Evolutionary conservation across 2,329 filamentous ascomycete species (phyloP), one percentile per base, ranked within the genome.

Genomic region (Coleophoma eucalyptorum): DNA sequence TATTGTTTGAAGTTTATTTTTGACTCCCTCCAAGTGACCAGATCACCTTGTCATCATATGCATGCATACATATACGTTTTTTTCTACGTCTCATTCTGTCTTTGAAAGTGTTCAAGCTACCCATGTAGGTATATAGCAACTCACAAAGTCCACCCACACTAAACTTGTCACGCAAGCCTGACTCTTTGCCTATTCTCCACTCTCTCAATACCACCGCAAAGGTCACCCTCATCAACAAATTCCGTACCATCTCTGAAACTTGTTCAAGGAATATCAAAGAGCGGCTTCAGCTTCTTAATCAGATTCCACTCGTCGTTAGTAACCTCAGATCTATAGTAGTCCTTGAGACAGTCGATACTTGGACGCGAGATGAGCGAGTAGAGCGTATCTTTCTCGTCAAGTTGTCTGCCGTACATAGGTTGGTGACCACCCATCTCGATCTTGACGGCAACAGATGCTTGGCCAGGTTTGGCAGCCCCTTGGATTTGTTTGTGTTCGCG

Each of bases 391-490:
- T 84, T 83, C 69, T 99, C 93, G 70, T 99, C 94, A 46, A 99
- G 81, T 57, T 99, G 94, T 54, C 94, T 88, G 52, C 94, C 94
- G 67, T 99, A 99, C 52, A 87, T 83, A 15, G 94, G 95, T 75
- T 99, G 94, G 68, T 93, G 90, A 52, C 86, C 74, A 49, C 91
- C 93, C 82, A 86, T 86, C 74, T 99, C 95, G 63, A 99, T 95
- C 79, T 99, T 99, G 76, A 99, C 79, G 18, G 94, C 94, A 10
- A 99, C 95, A 1, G 91, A 95, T n/a, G 95, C 94, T 66, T 96
- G 89, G 48, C 93, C 93, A 74, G 91, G 93, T 73, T 99, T 99
- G 31, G 77, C 90, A 96, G 51, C 96, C 4, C 42, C 79, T 10
- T 79, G 81, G 59, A 99, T 86, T 57, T 94, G 84, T 76, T 99